phyloP scores from a whole-genome alignment of 2,329 filamentous ascomycete species.

The Botrytis cinerea region DNA sequence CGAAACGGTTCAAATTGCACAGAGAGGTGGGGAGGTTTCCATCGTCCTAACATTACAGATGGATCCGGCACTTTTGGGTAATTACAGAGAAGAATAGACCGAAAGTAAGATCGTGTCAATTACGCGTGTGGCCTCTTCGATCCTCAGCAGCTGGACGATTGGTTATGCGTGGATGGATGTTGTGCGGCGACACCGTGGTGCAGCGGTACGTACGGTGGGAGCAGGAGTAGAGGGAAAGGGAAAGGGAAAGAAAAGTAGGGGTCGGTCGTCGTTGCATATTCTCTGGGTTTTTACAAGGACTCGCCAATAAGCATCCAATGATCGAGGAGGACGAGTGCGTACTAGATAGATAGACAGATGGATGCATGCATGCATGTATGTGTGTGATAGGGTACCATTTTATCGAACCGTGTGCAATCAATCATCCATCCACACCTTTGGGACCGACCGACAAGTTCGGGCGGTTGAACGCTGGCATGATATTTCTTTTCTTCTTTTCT shows the following conservation, averaged over 20 bases:
- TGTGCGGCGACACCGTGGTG: not conserved
- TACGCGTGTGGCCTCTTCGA: not conserved
- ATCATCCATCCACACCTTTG: not conserved
- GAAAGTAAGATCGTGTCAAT: not conserved
- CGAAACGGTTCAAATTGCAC: not conserved
- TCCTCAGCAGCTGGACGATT: not conserved
- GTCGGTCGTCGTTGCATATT: not conserved
- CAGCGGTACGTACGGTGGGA: no score
- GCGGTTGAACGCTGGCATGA: not conserved
- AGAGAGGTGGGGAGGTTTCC: no score
- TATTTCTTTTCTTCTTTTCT: not conserved
- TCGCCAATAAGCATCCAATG: not conserved
- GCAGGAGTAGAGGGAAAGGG: not conserved
- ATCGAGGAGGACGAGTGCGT: not conserved
- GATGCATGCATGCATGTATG: no score
- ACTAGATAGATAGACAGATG: not conserved
- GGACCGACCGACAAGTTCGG: not conserved
- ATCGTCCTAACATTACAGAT: not conserved
- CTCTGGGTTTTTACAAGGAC: not conserved
- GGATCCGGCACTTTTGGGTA: not conserved
- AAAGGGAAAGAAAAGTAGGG: not conserved
- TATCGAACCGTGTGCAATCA: not conserved
- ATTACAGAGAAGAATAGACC: no score
- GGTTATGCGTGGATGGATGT: not conserved
- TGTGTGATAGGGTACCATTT: not conserved